Conservation (phyloP, 805 yeast species). For the Zygosaccharomyces lentus region DNA sequence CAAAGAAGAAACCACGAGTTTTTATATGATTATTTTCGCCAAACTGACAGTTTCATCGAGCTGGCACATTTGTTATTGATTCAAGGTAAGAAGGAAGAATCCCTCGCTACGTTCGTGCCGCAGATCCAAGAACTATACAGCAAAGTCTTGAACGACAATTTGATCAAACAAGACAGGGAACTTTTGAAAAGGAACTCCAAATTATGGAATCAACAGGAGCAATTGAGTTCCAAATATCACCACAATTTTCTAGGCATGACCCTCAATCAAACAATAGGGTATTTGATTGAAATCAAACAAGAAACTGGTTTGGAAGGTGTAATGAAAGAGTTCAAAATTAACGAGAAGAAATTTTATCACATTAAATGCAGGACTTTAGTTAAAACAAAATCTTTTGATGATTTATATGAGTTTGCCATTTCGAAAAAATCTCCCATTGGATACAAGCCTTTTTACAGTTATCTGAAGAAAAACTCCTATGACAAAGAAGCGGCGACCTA, state of each 20-base stretch:
- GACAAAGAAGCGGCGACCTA: slow-evolving; percentile 56
- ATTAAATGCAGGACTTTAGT: slow-evolving; percentile 48
- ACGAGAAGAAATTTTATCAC: slow-evolving; percentile 54
- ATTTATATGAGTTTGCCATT: slow-evolving; percentile 49
- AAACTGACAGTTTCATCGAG: slow-evolving; percentile 54
- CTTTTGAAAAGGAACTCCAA: slow-evolving; percentile 42
- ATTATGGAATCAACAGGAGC: slow-evolving; percentile 43
- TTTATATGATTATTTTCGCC: slow-evolving; percentile 55
- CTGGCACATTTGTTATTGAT: slow-evolving; percentile 41
- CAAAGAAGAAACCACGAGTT: slow-evolving; percentile 36
- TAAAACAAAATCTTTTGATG: slow-evolving; percentile 49
- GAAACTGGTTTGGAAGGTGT: slow-evolving; percentile 44
- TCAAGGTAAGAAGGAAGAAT: slow-evolving; percentile 34
- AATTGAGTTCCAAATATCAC: slow-evolving; percentile 41
- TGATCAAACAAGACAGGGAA: slow-evolving; percentile 19
- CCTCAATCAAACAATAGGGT: slow-evolving; percentile 45
- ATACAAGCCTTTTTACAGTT: slow-evolving; percentile 56
- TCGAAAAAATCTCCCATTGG: slow-evolving; percentile 65
- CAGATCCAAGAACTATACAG: slow-evolving; percentile 33
- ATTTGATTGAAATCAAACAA: slow-evolving; percentile 48
- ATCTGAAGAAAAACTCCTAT: slow-evolving; percentile 51
- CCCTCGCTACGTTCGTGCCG: slow-evolving; percentile 33
- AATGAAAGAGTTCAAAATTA: slow-evolving; percentile 50
- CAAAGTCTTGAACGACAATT: slow-evolving; percentile 15
- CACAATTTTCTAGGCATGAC: slow-evolving; percentile 41